Percentiles rank a stretch among this genome's conserved stretches.
Evolutionary conservation across 2,329 filamentous ascomycete species (phyloP).

Genomic region (Curvularia spicifera): DNA sequence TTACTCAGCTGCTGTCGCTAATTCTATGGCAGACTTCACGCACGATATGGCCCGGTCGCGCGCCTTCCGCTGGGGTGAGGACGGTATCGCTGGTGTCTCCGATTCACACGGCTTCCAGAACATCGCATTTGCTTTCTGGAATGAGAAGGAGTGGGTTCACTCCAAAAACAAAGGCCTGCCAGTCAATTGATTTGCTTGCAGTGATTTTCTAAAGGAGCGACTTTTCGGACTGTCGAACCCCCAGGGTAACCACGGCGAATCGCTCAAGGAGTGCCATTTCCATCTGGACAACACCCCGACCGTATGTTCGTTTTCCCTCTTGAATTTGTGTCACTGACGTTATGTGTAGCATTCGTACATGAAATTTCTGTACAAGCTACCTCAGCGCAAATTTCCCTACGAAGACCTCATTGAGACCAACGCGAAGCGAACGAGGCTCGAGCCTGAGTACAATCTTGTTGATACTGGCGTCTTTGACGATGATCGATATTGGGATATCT

Average conservation of each 20-base stretch:
- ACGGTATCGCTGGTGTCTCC: conserved; percentile 94
- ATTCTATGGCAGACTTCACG: conserved; percentile 72
- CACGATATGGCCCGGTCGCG: conserved; percentile 90
- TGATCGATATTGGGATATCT: conserved; percentile 93
- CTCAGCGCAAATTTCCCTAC: conserved; percentile 90
- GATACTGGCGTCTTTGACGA: conserved; percentile 90
- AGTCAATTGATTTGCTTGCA: conserved; percentile 56
- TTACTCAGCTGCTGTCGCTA: conserved; percentile 31
- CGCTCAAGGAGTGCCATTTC: conserved; percentile 95
- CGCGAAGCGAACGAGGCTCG: conserved; percentile 73
- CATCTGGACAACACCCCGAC: conserved; percentile 93
- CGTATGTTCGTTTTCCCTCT: conserved; percentile 48
- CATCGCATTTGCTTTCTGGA: conserved; percentile 96
- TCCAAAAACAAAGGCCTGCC: background rate
- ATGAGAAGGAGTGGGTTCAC: conserved; percentile 81
- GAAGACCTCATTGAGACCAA: conserved; percentile 86
- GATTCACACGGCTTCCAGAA: conserved; percentile 92
- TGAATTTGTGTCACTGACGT: conserved; percentile 46
- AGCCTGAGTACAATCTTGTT: conserved; percentile 88
- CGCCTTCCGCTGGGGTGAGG: conserved; percentile 93
- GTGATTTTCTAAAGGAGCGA: conserved; percentile 91
- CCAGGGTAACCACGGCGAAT: conserved; percentile 96
- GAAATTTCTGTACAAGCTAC: conserved; percentile 98
- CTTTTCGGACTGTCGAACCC: conserved; percentile 95
- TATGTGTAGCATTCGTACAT: conserved; percentile 85